phyloP scores from a whole-genome alignment of 352 stramenopile species.

The Poterioochromonas sp. region DNA sequence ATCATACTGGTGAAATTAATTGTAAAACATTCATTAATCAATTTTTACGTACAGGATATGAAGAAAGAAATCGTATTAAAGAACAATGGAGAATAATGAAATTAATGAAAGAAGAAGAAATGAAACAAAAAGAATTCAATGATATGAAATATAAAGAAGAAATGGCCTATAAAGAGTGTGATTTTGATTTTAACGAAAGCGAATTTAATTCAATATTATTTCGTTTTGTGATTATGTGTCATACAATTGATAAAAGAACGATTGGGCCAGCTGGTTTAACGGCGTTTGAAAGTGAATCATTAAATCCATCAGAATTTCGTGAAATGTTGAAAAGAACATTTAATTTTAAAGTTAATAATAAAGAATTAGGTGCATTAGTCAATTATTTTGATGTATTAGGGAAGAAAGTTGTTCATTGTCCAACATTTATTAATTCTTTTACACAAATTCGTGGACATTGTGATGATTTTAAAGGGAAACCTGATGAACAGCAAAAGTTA shows the following conservation, averaged over 20 bases:
- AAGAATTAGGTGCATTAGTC: conserved; percentile 27
- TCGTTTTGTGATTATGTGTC: not conserved
- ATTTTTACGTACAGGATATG: conserved; percentile 7
- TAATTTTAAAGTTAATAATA: conserved; percentile 13
- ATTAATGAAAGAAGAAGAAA: not conserved
- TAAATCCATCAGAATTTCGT: not conserved
- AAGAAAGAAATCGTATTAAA: not conserved
- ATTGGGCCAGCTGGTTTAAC: not conserved
- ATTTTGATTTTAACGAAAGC: conserved; percentile 29
- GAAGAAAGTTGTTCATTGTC: not conserved
- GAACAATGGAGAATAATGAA: not conserved
- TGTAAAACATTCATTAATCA: conserved; percentile 1
- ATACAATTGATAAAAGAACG: not conserved
- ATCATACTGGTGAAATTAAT: not conserved
- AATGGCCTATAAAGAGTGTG: not conserved
- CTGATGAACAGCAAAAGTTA: not conserved
- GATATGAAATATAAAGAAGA: too few relatives aligned
- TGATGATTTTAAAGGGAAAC: conserved; percentile 21
- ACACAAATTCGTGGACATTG: not conserved
- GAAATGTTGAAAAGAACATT: conserved; percentile 23
- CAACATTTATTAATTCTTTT: conserved; percentile 27
- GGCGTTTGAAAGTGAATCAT: not conserved
- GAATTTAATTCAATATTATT: conserved; percentile 5
- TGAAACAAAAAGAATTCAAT: not conserved
- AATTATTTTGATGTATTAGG: conserved; percentile 9